Conservation (phyloP, 345 rosid genomes). For the Carallia pectinifolia region DNA sequence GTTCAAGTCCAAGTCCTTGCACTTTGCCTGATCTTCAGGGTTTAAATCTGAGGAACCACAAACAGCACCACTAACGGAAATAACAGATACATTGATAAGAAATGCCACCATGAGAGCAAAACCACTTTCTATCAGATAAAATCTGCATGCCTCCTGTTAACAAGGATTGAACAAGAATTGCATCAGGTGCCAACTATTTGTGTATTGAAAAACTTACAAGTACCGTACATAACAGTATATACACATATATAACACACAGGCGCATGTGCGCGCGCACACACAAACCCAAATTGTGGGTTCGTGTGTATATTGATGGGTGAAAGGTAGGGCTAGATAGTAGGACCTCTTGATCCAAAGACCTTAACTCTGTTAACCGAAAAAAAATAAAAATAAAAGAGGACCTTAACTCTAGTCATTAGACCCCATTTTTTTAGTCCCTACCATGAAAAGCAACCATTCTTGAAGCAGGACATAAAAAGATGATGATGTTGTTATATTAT, state of each 20-base stretch:
- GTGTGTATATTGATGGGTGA: too few relatives aligned
- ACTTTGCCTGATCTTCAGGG: slow-evolving; percentile 56
- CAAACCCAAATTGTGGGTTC: neutral
- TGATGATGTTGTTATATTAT: too few relatives aligned
- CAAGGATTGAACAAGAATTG: slow-evolving; percentile 14
- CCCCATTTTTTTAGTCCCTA: too few relatives aligned
- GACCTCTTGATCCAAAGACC: too few relatives aligned
- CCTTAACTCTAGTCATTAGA: too few relatives aligned
- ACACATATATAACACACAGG: neutral
- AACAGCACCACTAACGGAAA: slow-evolving; percentile 89
- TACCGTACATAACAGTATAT: neutral
- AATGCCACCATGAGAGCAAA: slow-evolving; percentile 79
- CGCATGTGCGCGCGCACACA: neutral
- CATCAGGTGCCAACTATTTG: slow-evolving; percentile 11
- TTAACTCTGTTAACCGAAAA: too few relatives aligned
- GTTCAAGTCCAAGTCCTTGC: slow-evolving; percentile 79
- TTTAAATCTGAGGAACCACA: slow-evolving; percentile 62
- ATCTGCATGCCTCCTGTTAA: slow-evolving; percentile 84
- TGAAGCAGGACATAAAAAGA: too few relatives aligned
- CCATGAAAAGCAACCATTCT: too few relatives aligned
- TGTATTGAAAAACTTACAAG: slow-evolving; percentile 8
- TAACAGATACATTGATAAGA: slow-evolving; percentile 83
- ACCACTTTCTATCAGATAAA: slow-evolving; percentile 84
- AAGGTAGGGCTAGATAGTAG: too few relatives aligned
- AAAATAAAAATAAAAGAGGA: too few relatives aligned